A percentile compares a stretch with the other conserved stretches of the same genome.
phyloP scores from a whole-genome alignment of 768 basidiomycete genomes.

The Boletus sp. region DNA sequence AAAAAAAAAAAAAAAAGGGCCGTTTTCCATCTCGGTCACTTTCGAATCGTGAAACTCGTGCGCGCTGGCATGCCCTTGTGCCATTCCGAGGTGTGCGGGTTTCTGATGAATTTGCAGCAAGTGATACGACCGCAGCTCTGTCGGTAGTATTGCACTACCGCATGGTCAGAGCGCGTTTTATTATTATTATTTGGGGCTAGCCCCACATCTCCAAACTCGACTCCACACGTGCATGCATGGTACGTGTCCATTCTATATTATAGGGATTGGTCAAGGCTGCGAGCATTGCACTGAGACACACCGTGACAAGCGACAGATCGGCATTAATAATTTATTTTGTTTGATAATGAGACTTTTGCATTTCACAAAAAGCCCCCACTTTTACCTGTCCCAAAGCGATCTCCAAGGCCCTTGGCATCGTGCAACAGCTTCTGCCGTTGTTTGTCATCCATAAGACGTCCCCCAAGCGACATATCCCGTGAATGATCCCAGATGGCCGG shows the following conservation, averaged over 20 bases:
- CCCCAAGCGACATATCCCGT: conserved; percentile 85
- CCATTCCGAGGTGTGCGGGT: not conserved
- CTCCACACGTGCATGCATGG: not conserved
- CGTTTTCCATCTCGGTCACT: not conserved
- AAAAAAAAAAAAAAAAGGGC: not conserved
- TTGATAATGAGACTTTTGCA: not conserved
- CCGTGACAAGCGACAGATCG: conserved; percentile 3
- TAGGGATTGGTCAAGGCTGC: not conserved
- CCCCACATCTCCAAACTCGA: not conserved
- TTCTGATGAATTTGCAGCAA: not conserved
- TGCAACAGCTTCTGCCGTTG: conserved; percentile 73
- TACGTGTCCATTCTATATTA: not conserved
- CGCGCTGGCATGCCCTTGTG: not conserved
- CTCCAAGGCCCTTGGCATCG: conserved; percentile 78
- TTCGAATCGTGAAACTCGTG: conserved; percentile 16
- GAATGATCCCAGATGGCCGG: conserved; percentile 88
- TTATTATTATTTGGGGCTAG: not conserved
- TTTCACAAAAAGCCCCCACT: conserved; percentile 59
- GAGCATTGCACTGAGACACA: conserved; percentile 5
- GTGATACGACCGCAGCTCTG: not conserved
- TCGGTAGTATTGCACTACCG: not conserved
- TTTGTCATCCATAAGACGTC: conserved; percentile 85
- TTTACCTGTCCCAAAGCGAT: conserved; percentile 75
- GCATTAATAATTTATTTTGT: not conserved
- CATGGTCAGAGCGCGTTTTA: not conserved